A percentile compares a stretch with the other conserved stretches of the same genome.
Conservation (phyloP, 805 yeast species). For the Nakazawaea holstii region DNA sequence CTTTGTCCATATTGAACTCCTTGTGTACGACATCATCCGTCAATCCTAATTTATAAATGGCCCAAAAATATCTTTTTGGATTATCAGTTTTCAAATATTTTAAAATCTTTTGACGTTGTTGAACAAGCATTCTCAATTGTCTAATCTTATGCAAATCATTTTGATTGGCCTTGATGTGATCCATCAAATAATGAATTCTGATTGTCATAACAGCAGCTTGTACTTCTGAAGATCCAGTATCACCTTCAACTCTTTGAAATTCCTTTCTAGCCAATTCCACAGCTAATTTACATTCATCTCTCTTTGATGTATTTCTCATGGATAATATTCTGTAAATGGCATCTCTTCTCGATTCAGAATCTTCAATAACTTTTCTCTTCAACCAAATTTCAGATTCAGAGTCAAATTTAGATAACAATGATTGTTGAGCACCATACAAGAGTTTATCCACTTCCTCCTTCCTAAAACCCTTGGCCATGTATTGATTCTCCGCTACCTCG, state of each 20-base stretch:
- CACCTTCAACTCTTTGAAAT: slow-evolving; percentile 80
- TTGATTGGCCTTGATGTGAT: slow-evolving; percentile 62
- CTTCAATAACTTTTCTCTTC: slow-evolving; percentile 24
- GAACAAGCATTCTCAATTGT: slow-evolving; percentile 75
- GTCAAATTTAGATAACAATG: slow-evolving; percentile 35
- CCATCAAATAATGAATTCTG: slow-evolving; percentile 69
- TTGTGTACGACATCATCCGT: slow-evolving; percentile 70
- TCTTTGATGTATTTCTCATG: slow-evolving; percentile 62
- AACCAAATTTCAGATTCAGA: slow-evolving; percentile 17
- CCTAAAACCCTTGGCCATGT: slow-evolving; percentile 54
- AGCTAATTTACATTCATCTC: slow-evolving; percentile 54
- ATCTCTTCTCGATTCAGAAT: slow-evolving; percentile 56
- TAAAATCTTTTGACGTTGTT: slow-evolving; percentile 78
- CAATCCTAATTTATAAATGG: slow-evolving; percentile 82
- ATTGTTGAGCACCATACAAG: slow-evolving; percentile 70
- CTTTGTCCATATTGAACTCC: slow-evolving; percentile 78
- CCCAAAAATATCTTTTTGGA: slow-evolving; percentile 79
- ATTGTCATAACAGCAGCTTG: slow-evolving; percentile 91
- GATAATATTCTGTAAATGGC: slow-evolving; percentile 67
- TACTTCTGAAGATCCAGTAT: slow-evolving; percentile 92
- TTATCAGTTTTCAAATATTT: slow-evolving; percentile 76
- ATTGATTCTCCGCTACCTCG: slow-evolving; percentile 60
- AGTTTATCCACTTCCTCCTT: slow-evolving; percentile 68
- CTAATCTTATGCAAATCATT: slow-evolving; percentile 73
- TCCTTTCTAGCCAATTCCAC: slow-evolving; percentile 66